Conservation (phyloP, 2,329 filamentous ascomycete genomes). For the Trichoderma sp. region DNA sequence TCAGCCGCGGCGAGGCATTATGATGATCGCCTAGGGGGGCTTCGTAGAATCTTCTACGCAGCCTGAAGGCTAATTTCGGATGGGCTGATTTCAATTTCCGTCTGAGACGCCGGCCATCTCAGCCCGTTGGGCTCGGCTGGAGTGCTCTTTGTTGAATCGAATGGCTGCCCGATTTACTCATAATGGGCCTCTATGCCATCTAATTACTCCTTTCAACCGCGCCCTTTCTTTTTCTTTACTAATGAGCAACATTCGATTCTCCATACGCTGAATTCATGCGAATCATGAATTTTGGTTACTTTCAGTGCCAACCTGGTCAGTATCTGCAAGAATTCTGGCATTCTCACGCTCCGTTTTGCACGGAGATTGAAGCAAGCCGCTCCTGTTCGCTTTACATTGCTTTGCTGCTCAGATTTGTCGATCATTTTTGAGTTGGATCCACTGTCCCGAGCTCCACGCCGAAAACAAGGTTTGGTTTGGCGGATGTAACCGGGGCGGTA, state of each 20-base stretch:
- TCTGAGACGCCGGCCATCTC: background rate
- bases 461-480: conserved; percentile 10
- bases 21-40: background rate
- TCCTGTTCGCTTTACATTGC: background rate
- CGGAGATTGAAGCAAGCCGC: background rate
- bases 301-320: background rate
- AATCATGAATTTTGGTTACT: background rate
- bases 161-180: background rate
- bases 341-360: conserved; percentile 10
- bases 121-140: conserved; percentile 10
- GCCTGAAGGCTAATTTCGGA: background rate
- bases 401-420: conserved; percentile 13
- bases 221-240: background rate
- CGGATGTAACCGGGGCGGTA: conserved; percentile 20
- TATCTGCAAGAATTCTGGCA: background rate
- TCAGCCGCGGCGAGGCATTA: background rate
- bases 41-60: background rate
- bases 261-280: background rate
- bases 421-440: conserved; percentile 12
- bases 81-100: background rate
- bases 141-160: background rate
- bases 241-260: background rate
- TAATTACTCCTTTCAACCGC: background rate
- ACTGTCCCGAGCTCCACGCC: conserved; percentile 19
- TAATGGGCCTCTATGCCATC: background rate